Conservation (phyloP, 1,284 basidiomycete genomes). For the Irpex lacteus region DNA sequence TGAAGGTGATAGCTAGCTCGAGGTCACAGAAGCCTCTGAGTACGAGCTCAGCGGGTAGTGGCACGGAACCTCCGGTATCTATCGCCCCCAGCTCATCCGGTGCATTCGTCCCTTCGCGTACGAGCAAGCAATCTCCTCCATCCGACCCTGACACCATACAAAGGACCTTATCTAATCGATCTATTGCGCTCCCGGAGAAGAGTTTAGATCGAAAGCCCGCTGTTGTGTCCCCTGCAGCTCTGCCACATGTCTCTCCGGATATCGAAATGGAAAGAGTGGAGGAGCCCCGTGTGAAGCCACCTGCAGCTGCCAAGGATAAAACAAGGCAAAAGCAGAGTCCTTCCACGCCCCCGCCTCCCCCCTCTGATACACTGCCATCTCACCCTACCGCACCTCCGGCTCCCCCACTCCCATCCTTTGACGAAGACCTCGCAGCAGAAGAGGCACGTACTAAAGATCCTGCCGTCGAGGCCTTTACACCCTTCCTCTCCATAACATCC, state of each 20-base stretch:
- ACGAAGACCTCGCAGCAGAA: conserved; percentile 11
- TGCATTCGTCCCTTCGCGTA: not conserved
- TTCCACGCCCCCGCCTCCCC: conserved; percentile 8
- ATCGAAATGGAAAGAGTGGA: not conserved
- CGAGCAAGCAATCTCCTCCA: not conserved
- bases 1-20: not conserved
- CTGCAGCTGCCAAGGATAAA: not conserved
- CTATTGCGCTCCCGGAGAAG: not conserved
- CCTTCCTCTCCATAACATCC: conserved; percentile 23
- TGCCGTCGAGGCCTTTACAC: conserved; percentile 13
- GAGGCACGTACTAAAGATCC: not conserved
- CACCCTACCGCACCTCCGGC: not conserved
- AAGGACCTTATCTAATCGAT: not conserved
- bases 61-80: not conserved
- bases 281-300: not conserved
- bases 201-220: not conserved
- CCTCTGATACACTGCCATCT: not conserved
- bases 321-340: not conserved
- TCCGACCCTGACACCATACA: not conserved
- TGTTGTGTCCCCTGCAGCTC: not conserved
- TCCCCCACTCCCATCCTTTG: conserved; percentile 9
- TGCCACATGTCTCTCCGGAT: not conserved
- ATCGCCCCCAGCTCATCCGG: not conserved
- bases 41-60: not conserved
- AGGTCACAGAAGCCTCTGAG: not conserved